Percentiles rank a stretch among this genome's conserved stretches.
Evolutionary conservation across 208 protist genomes (phyloP).

Genomic region (Trypanosoma brucei): DNA sequence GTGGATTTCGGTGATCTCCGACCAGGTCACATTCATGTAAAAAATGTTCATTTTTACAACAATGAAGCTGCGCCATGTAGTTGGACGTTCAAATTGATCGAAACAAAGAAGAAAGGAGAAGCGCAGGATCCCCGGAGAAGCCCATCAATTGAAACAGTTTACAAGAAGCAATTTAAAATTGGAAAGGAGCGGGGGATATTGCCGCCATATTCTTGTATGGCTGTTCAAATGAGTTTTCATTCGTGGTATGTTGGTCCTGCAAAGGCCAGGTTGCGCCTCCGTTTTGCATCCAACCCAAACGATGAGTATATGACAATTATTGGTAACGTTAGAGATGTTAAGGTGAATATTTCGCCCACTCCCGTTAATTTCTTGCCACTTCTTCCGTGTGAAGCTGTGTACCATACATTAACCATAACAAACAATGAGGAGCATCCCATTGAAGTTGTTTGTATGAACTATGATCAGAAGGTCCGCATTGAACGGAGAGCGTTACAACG

Average conservation of each 20-base stretch:
- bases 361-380: constrained; percentile 63
- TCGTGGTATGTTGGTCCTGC: constrained; percentile 20
- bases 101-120: constrained; percentile 19
- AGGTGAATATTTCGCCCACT: constrained; percentile 41
- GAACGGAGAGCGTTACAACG: constrained; percentile 68
- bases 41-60: constrained; percentile 82
- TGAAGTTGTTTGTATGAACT: constrained; percentile 86
- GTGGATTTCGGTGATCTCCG: constrained; percentile 89
- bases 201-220: constrained; percentile 39
- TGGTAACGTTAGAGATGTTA: constrained; percentile 28
- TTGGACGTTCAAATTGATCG: constrained; percentile 74
- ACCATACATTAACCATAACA: constrained; percentile 60
- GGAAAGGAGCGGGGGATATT: constrained; percentile 68
- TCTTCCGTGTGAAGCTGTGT: constrained; percentile 62
- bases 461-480: constrained; percentile 62
- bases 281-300: constrained; percentile 59
- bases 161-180: constrained; percentile 59
- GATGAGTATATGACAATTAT: constrained; percentile 40
- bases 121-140: not conserved
- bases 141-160: not conserved
- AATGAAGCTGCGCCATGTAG: constrained; percentile 81
- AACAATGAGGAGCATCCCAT: constrained; percentile 84
- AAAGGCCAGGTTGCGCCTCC: constrained; percentile 42
- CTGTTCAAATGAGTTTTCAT: constrained; percentile 70
- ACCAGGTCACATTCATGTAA: constrained; percentile 65